Base-by-base conservation (phyloP, 1,284 basidiomycete species). In the Microbotryum scabiosae region DNA sequence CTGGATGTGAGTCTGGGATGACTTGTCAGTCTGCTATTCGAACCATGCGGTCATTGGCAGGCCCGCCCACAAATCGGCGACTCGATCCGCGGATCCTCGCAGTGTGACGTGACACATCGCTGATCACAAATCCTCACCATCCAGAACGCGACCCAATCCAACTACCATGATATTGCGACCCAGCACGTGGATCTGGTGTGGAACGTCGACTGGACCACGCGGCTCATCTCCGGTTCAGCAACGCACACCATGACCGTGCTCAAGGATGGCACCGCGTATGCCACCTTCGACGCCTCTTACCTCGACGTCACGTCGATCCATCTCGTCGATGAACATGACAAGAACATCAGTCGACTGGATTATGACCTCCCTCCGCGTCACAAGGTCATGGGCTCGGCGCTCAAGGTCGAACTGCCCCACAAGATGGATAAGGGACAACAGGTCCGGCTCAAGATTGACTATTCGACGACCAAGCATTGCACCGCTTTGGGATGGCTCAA, bases 401-500 rank as follows among this genome's bases (percentile, higher is more conserved):
- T 88, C 54, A 79, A 77, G 55, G 76, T 88, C 43, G 63, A 76
- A 12, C 75, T 90, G 5, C 77, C 81, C 0, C 62, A 70, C 3
- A 70, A 73, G 1, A 71, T 80, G n/a, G 47, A 47, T 45, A 71
- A 73, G 30, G 82, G 79, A 5, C 75, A 82, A 26, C 76, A 74
- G 3, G 70, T 85, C 41, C 76, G 78, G n/a, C 79, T 90, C 54
- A 79, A 78, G 41, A 78, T 94, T 61, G 75, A 70, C 50, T 91
- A 91, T 74, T 79, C 80, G 44, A 94, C 92, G 1, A 89, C 88
- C 5, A 78, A 82, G 60, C 78, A 84, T 36, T 87, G 85, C 73
- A 88, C 85, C 14, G 90, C 93, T 1, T 78, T 98, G n/a, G 93
- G 94, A 63, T 98, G 93, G 91, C 81, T 97, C 36, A 83, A 83